Conservation (phyloP, 495 filamentous ascomycete genomes). For the Ramalina peruviana region DNA sequence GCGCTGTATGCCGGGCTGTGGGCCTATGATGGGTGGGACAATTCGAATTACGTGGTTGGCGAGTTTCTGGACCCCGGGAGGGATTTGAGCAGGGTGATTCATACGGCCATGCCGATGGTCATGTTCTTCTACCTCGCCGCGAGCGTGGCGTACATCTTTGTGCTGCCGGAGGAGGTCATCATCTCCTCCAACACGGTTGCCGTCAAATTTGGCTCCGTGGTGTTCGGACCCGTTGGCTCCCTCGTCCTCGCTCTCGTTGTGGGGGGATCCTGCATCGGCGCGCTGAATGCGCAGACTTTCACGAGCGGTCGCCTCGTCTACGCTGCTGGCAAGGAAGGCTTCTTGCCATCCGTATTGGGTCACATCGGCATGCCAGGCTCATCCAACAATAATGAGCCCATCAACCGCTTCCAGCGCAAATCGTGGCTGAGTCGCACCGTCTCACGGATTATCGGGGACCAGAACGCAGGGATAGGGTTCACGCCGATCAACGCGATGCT, state of each 20-base stretch:
- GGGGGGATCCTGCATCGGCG: conserved; percentile 75
- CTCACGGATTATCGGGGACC: conserved; percentile 43
- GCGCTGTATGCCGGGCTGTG: conserved; percentile 91
- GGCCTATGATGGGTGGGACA: conserved; percentile 99
- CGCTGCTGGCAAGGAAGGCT: conserved; percentile 88
- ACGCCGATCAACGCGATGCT: conserved; percentile 84
- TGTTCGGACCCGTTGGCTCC: conserved; percentile 73
- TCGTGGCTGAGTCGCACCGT: conserved; percentile 45
- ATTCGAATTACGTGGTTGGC: conserved; percentile 93
- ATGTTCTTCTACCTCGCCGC: conserved; percentile 82
- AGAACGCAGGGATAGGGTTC: conserved; percentile 47
- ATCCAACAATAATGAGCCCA: conserved; percentile 17
- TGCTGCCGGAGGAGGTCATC: conserved; percentile 69
- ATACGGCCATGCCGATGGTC: conserved; percentile 92
- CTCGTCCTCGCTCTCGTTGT: conserved; percentile 83
- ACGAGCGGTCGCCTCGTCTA: conserved; percentile 87
- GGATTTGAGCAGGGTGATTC: conserved; percentile 87
- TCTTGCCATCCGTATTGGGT: conserved; percentile 72
- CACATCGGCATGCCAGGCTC: conserved; percentile 58
- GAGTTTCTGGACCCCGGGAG: conserved; percentile 86
- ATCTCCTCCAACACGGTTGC: conserved; percentile 83
- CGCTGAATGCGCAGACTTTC: conserved; percentile 89
- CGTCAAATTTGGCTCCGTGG: conserved; percentile 80
- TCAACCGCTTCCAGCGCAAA: conserved; percentile 36
- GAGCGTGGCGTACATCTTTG: conserved; percentile 87